phyloP scores from a whole-genome alignment of 2,329 filamentous ascomycete genomes.

The Neophaeococcomyces mojaviensis region DNA sequence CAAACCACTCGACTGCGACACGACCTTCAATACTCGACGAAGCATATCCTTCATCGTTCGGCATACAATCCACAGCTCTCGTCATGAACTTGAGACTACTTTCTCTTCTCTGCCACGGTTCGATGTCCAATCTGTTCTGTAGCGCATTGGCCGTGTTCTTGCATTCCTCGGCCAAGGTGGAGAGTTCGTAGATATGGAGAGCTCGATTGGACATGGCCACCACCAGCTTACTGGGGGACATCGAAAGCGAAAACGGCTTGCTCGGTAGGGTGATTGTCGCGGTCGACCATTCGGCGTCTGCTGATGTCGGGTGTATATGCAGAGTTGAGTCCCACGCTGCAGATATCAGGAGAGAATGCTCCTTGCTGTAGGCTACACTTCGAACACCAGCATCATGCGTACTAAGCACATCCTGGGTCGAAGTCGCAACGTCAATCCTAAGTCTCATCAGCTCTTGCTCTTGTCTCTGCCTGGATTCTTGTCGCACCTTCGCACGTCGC shows the following conservation, averaged over 20 bases:
- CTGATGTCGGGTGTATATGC: conserved; percentile 65
- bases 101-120: conserved; percentile 89
- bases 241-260: conserved; percentile 79
- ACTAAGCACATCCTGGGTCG: conserved; percentile 66
- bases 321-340: conserved; percentile 91
- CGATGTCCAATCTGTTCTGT: conserved; percentile 44
- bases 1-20: conserved; percentile 97
- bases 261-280: conserved; percentile 65
- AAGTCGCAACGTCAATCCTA: conserved; percentile 64
- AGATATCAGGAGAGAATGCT: conserved; percentile 73
- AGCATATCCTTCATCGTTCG: conserved; percentile 88
- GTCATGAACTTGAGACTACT: conserved; percentile 96
- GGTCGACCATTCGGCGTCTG: conserved; percentile 40
- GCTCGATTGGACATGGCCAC: conserved; percentile 91
- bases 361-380: conserved; percentile 70
- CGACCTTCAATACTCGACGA: conserved; percentile 88
- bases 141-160: conserved; percentile 41
- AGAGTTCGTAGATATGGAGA: conserved; percentile 90
- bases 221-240: conserved; percentile 76
- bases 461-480: neutral
- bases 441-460: conserved; percentile 9
- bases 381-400: conserved; percentile 74
- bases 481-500: conserved; percentile 66
- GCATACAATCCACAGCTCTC: conserved; percentile 89
- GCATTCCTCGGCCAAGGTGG: conserved; percentile 51